Percentiles rank a stretch among this genome's conserved stretches.
Evolutionary conservation across 768 basidiomycete genomes (phyloP).

Genomic region (Rhizopogon sp.): DNA sequence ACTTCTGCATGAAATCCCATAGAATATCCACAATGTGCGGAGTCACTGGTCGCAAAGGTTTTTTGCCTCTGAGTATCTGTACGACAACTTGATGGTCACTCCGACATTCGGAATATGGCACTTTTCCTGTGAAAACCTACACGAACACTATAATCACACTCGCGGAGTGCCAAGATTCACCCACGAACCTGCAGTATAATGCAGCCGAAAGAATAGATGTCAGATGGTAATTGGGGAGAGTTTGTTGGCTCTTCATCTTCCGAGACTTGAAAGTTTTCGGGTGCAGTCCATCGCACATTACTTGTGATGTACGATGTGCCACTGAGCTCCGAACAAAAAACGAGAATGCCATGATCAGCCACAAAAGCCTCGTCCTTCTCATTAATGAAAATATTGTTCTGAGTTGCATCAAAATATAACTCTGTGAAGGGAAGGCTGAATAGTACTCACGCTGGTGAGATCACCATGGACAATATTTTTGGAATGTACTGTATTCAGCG

Average conservation of each 20-base stretch:
- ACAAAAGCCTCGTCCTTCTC: conserved; percentile 32
- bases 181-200: conserved; percentile 27
- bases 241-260: not conserved
- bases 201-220: conserved; percentile 31
- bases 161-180: conserved; percentile 12
- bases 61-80: not conserved
- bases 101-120: not conserved
- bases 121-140: conserved; percentile 2
- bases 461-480: not conserved
- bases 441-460: conserved; percentile 1
- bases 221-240: conserved; percentile 4
- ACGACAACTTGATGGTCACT: not conserved
- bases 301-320: conserved; percentile 10
- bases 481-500: not conserved
- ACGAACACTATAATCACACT: not conserved
- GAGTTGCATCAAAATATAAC: not conserved
- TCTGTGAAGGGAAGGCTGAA: not conserved
- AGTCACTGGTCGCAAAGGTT: not conserved
- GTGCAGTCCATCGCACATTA: conserved; percentile 37
- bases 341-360: conserved; percentile 40
- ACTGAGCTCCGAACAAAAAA: conserved; percentile 29
- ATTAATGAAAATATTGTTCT: conserved; percentile 26
- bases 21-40: not conserved
- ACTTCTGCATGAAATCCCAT: conserved; percentile 6
- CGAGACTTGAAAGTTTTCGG: conserved; percentile 9